phyloP scores from a whole-genome alignment of 148 eudicot species.

The Talinum fruticosum region DNA sequence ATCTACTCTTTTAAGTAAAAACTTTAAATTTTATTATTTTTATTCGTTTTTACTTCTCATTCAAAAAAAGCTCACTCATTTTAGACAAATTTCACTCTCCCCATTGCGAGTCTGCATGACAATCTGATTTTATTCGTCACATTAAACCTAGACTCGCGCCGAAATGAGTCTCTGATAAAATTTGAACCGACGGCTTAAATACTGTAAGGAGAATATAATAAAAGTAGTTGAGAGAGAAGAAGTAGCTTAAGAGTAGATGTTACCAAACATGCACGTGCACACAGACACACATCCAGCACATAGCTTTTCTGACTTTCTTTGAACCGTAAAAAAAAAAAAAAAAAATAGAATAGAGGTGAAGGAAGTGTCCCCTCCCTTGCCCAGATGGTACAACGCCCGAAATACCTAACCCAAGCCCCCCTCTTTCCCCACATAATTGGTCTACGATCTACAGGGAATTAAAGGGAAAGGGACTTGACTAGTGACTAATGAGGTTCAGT shows the following conservation, averaged over 20 bases:
- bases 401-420: neutral
- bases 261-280: constrained; percentile 24
- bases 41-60: too few species aligned
- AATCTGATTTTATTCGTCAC: too few species aligned
- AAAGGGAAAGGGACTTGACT: neutral
- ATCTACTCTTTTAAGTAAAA: too few species aligned
- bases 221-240: neutral
- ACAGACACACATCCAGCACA: neutral
- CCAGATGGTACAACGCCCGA: constrained; percentile 11
- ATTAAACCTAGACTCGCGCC: too few species aligned
- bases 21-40: too few species aligned
- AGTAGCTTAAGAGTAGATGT: constrained; percentile 4
- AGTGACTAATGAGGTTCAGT: neutral
- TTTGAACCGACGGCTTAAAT: too few species aligned
- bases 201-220: neutral
- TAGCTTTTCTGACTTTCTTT: too few species aligned
- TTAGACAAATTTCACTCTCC: too few species aligned
- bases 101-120: too few species aligned
- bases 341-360: neutral
- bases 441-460: neutral
- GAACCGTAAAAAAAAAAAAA: too few species aligned
- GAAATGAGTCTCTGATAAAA: too few species aligned
- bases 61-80: too few species aligned
- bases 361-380: neutral
- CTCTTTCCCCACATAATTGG: neutral